Evolutionary conservation across 129 eudicot genomes (phyloP).

Genomic region (Calendula officinalis): DNA sequence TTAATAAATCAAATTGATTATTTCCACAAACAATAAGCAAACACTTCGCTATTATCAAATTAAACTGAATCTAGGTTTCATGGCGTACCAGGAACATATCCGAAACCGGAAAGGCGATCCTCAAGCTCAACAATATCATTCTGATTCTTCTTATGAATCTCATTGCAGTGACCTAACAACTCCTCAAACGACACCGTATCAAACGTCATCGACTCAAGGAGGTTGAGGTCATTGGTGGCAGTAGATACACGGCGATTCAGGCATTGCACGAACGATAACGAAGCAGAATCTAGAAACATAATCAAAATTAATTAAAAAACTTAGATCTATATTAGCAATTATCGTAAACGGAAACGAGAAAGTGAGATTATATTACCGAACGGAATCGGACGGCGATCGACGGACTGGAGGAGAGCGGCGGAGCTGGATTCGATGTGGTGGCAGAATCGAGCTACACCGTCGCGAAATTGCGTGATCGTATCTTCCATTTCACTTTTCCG

Average conservation of each 20-base stretch:
- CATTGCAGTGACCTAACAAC: conserved; percentile 81
- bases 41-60: background rate
- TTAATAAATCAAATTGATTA: background rate
- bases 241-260: conserved; percentile 62
- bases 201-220: conserved; percentile 78
- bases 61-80: background rate
- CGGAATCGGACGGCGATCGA: conserved; percentile 85
- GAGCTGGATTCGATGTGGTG: conserved; percentile 60
- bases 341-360: background rate
- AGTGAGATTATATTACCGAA: conserved; percentile 39
- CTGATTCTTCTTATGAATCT: conserved; percentile 63
- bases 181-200: conserved; percentile 95
- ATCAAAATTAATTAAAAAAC: background rate
- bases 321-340: background rate
- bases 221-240: conserved; percentile 59
- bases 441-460: conserved; percentile 63
- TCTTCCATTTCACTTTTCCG: conserved; percentile 50
- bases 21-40: background rate
- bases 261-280: conserved; percentile 67
- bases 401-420: conserved; percentile 75
- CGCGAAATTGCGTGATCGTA: conserved; percentile 48
- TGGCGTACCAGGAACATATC: conserved; percentile 41
- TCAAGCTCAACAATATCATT: conserved; percentile 44
- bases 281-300: conserved; percentile 63
- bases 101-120: conserved; percentile 45